Evolutionary conservation across 1,284 basidiomycete species (phyloP).

Genomic region (Sparassis latifolia): DNA sequence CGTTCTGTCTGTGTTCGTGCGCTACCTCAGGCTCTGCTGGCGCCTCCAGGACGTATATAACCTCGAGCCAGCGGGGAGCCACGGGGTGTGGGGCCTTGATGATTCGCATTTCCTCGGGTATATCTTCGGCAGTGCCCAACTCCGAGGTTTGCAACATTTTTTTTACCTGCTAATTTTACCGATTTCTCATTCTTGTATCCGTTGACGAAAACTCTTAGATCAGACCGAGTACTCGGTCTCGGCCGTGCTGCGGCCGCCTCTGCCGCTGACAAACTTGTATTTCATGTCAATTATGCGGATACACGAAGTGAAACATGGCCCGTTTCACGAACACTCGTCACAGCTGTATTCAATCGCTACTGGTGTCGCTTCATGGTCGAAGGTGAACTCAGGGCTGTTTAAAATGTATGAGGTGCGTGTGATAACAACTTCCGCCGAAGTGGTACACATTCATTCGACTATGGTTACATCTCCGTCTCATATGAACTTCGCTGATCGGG

Average conservation of each 20-base stretch:
- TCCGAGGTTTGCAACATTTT: conserved; percentile 49
- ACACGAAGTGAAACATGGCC: conserved; percentile 75
- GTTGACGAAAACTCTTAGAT: conserved; percentile 31
- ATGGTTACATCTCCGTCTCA: background rate
- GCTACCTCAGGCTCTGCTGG: conserved; percentile 83
- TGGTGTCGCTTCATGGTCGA: conserved; percentile 82
- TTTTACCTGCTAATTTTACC: conserved; percentile 3
- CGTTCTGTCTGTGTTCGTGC: conserved; percentile 60
- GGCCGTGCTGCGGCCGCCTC: conserved; percentile 45
- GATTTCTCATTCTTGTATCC: background rate
- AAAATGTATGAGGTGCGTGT: conserved; percentile 87
- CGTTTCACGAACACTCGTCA: conserved; percentile 91
- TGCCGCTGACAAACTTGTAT: conserved; percentile 67
- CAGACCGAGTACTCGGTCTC: conserved; percentile 53
- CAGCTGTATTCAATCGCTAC: conserved; percentile 83
- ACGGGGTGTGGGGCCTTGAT: conserved; percentile 98
- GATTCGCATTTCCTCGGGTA: conserved; percentile 92
- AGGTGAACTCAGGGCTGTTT: conserved; percentile 84
- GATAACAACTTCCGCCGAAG: background rate
- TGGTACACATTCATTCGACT: background rate
- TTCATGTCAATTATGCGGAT: conserved; percentile 79
- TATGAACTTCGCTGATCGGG: too few relatives aligned
- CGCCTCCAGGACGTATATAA: conserved; percentile 84
- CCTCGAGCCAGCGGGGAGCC: conserved; percentile 94
- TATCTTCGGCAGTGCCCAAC: conserved; percentile 87